These are phyloP conservation scores for Punica granatum DNA, from an alignment of 345 rosid genomes.

Conservation along the genomic window DNA sequence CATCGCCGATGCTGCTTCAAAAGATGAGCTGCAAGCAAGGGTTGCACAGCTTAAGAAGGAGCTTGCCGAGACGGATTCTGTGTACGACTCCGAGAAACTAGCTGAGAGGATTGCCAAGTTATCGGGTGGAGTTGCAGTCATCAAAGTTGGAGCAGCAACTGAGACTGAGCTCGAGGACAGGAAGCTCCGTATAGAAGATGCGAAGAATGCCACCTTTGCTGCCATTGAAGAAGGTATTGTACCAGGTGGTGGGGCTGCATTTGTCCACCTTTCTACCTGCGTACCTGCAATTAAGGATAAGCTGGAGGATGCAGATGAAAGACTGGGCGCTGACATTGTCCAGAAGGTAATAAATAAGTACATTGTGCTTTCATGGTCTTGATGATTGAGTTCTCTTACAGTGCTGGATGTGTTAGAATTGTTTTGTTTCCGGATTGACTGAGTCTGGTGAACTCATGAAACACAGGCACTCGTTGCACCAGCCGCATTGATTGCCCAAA, in stretches of 20 bases:
- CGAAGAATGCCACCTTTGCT: conserved; percentile 95
- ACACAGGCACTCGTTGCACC: conserved; percentile 82
- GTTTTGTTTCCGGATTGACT: not conserved
- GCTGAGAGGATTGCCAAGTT: conserved; percentile 96
- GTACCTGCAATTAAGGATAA: conserved; percentile 74
- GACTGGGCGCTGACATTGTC: conserved; percentile 87
- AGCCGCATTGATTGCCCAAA: conserved; percentile 84
- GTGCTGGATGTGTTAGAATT: not conserved
- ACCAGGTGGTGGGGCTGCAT: conserved; percentile 93
- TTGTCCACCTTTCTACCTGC: conserved; percentile 67
- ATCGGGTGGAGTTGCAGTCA: conserved; percentile 95
- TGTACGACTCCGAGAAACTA: conserved; percentile 77
- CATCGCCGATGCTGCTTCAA: conserved; percentile 90
- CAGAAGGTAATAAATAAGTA: conserved; percentile 54
- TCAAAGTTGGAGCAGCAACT: conserved; percentile 97
- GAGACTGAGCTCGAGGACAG: conserved; percentile 98
- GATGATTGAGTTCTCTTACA: not conserved
- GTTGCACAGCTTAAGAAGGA: conserved; percentile 81
- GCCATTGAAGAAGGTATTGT: conserved; percentile 98
- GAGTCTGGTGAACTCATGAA: not conserved
- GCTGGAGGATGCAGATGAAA: conserved; percentile 75
- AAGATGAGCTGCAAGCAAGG: conserved; percentile 83
- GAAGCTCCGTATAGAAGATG: conserved; percentile 90
- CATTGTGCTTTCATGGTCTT: not conserved
- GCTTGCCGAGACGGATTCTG: conserved; percentile 81